These are phyloP conservation scores for Fusarium humuli DNA, from an alignment of 2,329 filamentous ascomycete genomes.

Conservation along the genomic window DNA sequence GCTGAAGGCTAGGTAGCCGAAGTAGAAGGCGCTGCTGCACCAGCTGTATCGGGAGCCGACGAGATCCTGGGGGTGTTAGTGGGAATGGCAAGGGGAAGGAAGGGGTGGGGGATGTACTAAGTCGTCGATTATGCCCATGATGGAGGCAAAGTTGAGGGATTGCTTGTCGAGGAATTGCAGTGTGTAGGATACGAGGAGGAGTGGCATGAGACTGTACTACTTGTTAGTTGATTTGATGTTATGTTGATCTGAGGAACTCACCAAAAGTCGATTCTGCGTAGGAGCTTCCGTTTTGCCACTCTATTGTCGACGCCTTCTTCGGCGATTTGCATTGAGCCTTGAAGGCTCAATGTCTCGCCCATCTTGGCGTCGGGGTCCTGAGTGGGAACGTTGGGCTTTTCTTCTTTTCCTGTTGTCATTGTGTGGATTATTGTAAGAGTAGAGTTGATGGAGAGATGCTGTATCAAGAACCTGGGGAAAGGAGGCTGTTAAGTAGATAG, in stretches of 20 bases:
- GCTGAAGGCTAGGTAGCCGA: constrained; percentile 41
- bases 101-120: background rate
- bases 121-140: constrained; percentile 42
- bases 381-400: background rate
- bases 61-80: constrained; percentile 23
- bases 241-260: background rate
- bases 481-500: constrained; percentile 13
- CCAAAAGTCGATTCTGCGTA: constrained; percentile 37
- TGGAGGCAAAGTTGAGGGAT: constrained; percentile 40
- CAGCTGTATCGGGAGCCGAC: constrained; percentile 36
- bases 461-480: background rate
- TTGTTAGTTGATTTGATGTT: background rate
- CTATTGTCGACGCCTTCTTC: constrained; percentile 18
- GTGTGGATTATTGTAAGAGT: background rate
- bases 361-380: constrained; percentile 25
- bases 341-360: constrained; percentile 28
- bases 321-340: constrained; percentile 17
- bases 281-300: background rate
- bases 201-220: constrained; percentile 25
- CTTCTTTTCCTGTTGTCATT: constrained; percentile 19
- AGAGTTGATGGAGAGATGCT: background rate
- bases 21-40: constrained; percentile 41
- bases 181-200: constrained; percentile 41
- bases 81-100: rapidly evolving
- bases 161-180: constrained; percentile 44